These are phyloP conservation scores for Laburnicola sp. DNA, from an alignment of 2,329 filamentous ascomycete genomes.

Conservation along the genomic window DNA sequence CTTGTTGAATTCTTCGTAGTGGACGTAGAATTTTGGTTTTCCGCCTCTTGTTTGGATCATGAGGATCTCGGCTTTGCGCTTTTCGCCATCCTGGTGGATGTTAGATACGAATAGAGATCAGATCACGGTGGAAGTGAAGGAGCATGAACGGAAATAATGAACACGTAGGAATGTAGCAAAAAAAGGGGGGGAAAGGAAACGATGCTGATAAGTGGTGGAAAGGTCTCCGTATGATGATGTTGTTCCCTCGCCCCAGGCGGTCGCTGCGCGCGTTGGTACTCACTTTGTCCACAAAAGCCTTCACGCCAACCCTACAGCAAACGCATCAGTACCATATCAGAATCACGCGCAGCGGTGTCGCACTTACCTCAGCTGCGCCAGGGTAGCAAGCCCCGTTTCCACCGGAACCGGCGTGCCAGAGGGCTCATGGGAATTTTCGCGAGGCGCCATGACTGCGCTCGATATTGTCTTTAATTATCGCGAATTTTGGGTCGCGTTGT, in stretches of 20 bases:
- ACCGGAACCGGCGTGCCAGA: constrained; percentile 61
- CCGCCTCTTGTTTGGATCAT: constrained; percentile 90
- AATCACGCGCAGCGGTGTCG: constrained; percentile 29
- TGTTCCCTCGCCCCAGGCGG: constrained; percentile 11
- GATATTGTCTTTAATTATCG: constrained; percentile 13
- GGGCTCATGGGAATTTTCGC: constrained; percentile 58
- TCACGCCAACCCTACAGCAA: constrained; percentile 62
- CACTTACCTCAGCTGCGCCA: constrained; percentile 77
- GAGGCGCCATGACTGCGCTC: constrained; percentile 55
- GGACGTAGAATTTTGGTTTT: constrained; percentile 88
- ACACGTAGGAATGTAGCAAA: background rate
- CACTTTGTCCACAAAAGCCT: constrained; percentile 71
- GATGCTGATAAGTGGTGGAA: background rate
- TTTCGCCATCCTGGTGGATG: constrained; percentile 68
- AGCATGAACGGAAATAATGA: background rate
- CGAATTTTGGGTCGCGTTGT: constrained; percentile 30
- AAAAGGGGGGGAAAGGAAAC: background rate
- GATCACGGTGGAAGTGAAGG: background rate
- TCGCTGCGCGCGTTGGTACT: constrained; percentile 30
- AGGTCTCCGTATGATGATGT: constrained; percentile 13
- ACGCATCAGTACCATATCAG: constrained; percentile 33
- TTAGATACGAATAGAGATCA: constrained; percentile 16
- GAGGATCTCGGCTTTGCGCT: constrained; percentile 93
- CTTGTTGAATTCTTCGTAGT: constrained; percentile 99
- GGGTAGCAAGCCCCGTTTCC: constrained; percentile 80